These are phyloP conservation scores for Vigna radiata DNA, from an alignment of 306 rosid genomes.

Conservation along the genomic window DNA sequence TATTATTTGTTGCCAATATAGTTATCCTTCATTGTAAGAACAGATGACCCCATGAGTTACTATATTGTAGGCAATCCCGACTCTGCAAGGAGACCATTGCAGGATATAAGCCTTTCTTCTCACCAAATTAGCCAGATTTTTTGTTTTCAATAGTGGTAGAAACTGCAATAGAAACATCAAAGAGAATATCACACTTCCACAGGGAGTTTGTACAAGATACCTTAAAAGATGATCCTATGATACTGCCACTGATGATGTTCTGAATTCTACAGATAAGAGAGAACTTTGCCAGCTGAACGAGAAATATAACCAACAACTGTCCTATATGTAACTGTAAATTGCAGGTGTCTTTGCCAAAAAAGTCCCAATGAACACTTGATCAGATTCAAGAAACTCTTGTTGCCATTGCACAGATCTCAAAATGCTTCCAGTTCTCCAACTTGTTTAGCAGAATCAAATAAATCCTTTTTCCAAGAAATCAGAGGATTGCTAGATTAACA, in stretches of 20 bases:
- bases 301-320: not conserved
- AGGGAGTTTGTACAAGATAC: not conserved
- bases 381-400: conserved; percentile 23
- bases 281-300: not conserved
- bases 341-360: not conserved
- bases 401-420: conserved; percentile 7
- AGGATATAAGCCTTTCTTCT: not conserved
- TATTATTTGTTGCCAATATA: not conserved
- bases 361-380: not conserved
- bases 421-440: not conserved
- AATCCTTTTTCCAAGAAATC: not conserved
- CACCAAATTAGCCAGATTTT: not conserved
- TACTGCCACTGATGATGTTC: not conserved
- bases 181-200: too few relatives aligned
- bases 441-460: conserved; percentile 1
- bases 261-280: not conserved
- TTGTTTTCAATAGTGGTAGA: not conserved
- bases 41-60: not conserved
- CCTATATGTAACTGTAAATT: conserved; percentile 2
- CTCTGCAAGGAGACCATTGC: not conserved
- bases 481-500: not conserved
- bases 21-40: not conserved
- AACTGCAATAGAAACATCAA: not conserved
- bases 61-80: not conserved
- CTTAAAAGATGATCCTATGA: not conserved